Conservation (phyloP, 2,329 filamentous ascomycete species). For the Phialocephala subalpina region DNA sequence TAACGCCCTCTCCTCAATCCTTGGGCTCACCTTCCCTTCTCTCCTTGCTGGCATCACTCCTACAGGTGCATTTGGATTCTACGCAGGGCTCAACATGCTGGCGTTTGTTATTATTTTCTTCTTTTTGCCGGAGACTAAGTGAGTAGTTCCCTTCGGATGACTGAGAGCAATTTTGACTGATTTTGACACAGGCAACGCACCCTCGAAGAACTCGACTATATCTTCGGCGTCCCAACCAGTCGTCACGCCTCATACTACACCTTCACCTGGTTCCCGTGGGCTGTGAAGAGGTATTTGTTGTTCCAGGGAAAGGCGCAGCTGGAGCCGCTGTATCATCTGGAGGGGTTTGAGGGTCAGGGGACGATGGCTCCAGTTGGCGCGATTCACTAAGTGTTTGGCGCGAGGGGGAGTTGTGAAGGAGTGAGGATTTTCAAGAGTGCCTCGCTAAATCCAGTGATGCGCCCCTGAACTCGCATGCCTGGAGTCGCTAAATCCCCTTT, state of each 20-base stretch:
- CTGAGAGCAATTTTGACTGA: background rate
- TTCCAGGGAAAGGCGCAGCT: constrained; percentile 54
- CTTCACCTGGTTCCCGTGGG: constrained; percentile 58
- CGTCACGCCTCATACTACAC: constrained; percentile 54
- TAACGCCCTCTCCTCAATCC: background rate
- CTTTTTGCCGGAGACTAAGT: constrained; percentile 10
- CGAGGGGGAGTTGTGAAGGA: too few species aligned
- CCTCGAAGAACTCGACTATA: constrained; percentile 65
- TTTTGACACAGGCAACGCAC: constrained; percentile 54
- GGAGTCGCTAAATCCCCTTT: too few species aligned
- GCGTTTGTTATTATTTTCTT: constrained; percentile 11
- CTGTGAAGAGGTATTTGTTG: constrained; percentile 64
- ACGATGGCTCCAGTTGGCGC: background rate
- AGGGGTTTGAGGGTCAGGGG: constrained; percentile 29
- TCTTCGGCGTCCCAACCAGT: constrained; percentile 65
- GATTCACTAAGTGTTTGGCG: background rate
- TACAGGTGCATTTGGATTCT: constrained; percentile 6
- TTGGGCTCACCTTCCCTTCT: constrained; percentile 2
- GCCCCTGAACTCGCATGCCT: too few species aligned
- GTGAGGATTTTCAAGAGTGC: background rate
- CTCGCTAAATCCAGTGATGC: too few species aligned
- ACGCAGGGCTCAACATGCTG: constrained; percentile 6
- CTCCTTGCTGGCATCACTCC: constrained; percentile 4
- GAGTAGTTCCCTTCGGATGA: background rate
- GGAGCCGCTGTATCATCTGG: constrained; percentile 59